These are phyloP conservation scores for Colletotrichum sp. DNA, from an alignment of 2,329 filamentous ascomycete genomes.

Conservation along the genomic window DNA sequence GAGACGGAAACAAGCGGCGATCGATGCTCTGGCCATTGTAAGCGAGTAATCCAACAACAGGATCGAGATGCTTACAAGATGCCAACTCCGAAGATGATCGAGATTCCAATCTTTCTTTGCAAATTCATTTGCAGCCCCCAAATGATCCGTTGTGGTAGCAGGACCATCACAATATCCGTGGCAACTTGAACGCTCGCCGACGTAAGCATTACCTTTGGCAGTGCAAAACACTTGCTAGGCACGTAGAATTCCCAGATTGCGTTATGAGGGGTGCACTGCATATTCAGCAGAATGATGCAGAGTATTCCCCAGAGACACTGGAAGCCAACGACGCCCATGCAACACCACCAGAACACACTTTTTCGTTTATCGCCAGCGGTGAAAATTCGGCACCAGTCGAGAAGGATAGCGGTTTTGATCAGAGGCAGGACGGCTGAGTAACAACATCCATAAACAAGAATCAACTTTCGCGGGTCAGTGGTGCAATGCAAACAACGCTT, in stretches of 20 bases:
- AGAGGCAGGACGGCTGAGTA: constrained; percentile 1
- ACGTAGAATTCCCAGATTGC: constrained; percentile 30
- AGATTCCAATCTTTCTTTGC: constrained; percentile 34
- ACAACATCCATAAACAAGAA: not conserved
- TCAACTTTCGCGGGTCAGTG: not conserved
- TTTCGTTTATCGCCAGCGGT: constrained; percentile 5
- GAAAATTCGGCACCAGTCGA: constrained; percentile 20
- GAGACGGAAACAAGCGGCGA: constrained; percentile 41
- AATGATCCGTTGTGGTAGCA: constrained; percentile 34
- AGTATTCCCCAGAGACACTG: constrained; percentile 24
- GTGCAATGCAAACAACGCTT: not conserved
- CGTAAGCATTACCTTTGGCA: constrained; percentile 20
- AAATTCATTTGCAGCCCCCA: constrained; percentile 34
- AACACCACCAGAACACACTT: constrained; percentile 28
- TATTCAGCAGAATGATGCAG: constrained; percentile 23
- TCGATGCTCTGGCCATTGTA: not conserved
- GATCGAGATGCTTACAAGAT: constrained; percentile 25
- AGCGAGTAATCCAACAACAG: not conserved
- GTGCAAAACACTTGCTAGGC: constrained; percentile 26
- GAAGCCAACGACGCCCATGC: constrained; percentile 21
- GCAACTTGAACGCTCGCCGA: constrained; percentile 27
- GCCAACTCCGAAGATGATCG: constrained; percentile 34
- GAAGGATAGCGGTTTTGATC: constrained; percentile 15
- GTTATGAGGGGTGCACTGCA: constrained; percentile 29
- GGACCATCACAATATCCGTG: constrained; percentile 31